These are phyloP conservation scores for Aschersonia sp. DNA, from an alignment of 2,329 filamentous ascomycete genomes.

Conservation along the genomic window DNA sequence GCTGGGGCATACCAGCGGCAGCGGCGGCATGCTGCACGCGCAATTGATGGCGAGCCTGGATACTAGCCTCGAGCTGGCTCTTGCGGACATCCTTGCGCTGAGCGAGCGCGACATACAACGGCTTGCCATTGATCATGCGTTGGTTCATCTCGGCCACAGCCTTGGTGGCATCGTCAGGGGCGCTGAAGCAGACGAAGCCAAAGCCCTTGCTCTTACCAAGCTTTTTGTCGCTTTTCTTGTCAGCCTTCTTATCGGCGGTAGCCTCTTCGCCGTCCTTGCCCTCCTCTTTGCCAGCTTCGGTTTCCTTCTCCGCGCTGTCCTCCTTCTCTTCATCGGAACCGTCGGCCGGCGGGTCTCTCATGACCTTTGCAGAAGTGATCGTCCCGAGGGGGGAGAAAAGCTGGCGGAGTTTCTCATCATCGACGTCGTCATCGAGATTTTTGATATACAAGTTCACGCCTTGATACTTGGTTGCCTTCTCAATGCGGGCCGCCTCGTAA, in stretches of 20 bases:
- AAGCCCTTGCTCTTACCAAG: slow-evolving; percentile 99
- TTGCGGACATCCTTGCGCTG: slow-evolving; percentile 99
- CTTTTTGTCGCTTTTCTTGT: slow-evolving; percentile 45
- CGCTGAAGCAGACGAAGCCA: slow-evolving; percentile 99
- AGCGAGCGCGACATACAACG: slow-evolving; percentile 90
- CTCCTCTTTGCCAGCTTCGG: slow-evolving; percentile 29
- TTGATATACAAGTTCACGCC: slow-evolving; percentile 99
- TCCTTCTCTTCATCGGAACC: slow-evolving; percentile 39
- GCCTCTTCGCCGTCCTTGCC: slow-evolving; percentile 30
- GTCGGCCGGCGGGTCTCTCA: slow-evolving; percentile 64
- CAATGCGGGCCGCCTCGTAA: slow-evolving; percentile 90
- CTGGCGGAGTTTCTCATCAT: slow-evolving; percentile 92
- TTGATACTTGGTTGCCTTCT: slow-evolving; percentile 99
- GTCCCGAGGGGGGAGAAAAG: slow-evolving; percentile 85
- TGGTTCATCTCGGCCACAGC: slow-evolving; percentile 99
- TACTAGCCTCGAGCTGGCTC: slow-evolving; percentile 97
- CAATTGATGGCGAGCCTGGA: slow-evolving; percentile 96
- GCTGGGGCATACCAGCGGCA: slow-evolving; percentile 74
- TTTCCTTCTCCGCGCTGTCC: slow-evolving; percentile 36
- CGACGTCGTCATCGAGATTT: slow-evolving; percentile 92
- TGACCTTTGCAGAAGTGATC: slow-evolving; percentile 98
- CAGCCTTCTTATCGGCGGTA: slow-evolving; percentile 41
- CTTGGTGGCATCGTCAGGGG: slow-evolving; percentile 97
- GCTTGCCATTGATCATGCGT: slow-evolving; percentile 95
- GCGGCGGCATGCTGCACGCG: slow-evolving; percentile 96